These are phyloP conservation scores for Dacryopinax primogenitus DNA, from an alignment of 768 basidiomycete species.

Conservation along the genomic window DNA sequence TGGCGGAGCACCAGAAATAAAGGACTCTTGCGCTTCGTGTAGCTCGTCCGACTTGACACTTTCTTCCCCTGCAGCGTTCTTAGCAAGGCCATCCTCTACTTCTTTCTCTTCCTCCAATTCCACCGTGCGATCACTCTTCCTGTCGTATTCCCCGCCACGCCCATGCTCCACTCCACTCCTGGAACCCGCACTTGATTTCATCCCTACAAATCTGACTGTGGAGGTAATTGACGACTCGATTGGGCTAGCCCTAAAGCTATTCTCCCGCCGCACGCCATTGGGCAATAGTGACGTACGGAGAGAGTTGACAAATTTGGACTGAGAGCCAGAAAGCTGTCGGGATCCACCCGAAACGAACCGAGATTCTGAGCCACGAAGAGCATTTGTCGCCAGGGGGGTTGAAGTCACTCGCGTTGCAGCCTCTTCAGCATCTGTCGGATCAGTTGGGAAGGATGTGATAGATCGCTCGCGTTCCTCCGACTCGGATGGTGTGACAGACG, in stretches of 20 bases:
- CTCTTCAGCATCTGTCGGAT: not conserved
- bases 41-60: conserved; percentile 25
- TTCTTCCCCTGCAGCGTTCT: conserved; percentile 10
- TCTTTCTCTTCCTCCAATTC: not conserved
- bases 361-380: not conserved
- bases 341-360: not conserved
- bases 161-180: not conserved
- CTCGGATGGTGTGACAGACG: not conserved
- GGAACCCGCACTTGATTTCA: not conserved
- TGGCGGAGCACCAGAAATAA: not conserved
- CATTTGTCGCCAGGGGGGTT: not conserved
- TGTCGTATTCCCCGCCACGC: not conserved
- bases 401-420: not conserved
- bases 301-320: not conserved
- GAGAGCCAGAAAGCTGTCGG: not conserved
- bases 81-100: conserved; percentile 20
- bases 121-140: not conserved
- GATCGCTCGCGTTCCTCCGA: not conserved
- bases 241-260: not conserved
- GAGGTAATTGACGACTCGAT: not conserved
- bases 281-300: not conserved
- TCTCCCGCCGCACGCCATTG: not conserved
- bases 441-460: conserved; percentile 2
- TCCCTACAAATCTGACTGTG: not conserved
- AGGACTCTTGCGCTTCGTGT: conserved; percentile 37